phyloP scores from a whole-genome alignment of 2,329 filamentous ascomycete genomes.

The Botrytis medusae region DNA sequence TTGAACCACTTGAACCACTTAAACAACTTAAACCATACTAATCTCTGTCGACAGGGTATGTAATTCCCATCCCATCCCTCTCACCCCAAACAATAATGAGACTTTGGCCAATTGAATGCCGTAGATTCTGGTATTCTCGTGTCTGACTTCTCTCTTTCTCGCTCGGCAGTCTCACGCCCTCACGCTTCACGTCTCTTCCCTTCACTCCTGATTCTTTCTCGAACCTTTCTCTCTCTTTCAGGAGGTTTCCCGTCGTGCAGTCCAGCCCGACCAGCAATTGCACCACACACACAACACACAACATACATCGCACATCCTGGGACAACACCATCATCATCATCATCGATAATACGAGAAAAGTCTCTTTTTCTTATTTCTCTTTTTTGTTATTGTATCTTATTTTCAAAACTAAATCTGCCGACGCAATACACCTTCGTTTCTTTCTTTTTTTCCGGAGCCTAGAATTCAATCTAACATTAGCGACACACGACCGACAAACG shows the following conservation, averaged over 20 bases:
- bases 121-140: neutral
- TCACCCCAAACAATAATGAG: neutral
- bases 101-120: neutral
- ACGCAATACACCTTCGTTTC: constrained; percentile 7
- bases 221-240: neutral
- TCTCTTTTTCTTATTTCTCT: neutral
- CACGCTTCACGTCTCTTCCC: neutral
- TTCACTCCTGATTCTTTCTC: neutral
- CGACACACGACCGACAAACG: neutral
- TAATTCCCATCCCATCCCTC: neutral
- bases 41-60: neutral
- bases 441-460: neutral
- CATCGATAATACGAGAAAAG: neutral
- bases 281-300: neutral
- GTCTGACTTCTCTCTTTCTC: neutral
- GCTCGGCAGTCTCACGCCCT: neutral
- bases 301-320: constrained; percentile 1
- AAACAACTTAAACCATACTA: neutral
- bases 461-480: neutral
- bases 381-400: neutral
- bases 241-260: neutral
- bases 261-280: neutral
- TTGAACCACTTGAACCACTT: neutral
- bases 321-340: neutral
- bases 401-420: neutral